Base-by-base conservation (phyloP, 2,329 filamentous ascomycete genomes). In the Cercospora zeae-maydis region DNA sequence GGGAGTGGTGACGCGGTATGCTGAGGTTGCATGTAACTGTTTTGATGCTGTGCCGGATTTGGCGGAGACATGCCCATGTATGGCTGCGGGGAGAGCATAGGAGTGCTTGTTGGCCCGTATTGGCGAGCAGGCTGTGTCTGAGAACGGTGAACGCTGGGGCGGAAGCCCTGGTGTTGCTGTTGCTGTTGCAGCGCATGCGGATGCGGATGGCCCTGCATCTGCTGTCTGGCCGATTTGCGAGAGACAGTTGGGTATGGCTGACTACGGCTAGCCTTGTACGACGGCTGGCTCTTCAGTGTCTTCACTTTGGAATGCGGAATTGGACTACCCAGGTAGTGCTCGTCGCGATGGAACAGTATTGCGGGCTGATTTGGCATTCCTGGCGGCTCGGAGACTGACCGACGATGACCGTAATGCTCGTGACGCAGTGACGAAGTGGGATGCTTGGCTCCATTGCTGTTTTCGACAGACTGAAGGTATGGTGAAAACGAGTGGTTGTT, bases 321-420 rank as follows among this genome's bases (percentile, higher is more conserved):
- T 2, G 67, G 62, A 7, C 54, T 42, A 45, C 66, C 67, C n/a
- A 71, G 64, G 19, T 51, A 67, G 58, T 70, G 67, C 36, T 67
- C 64, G 21, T 68, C 62, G 42, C 69, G 68, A 16, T 70, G 68
- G 60, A 71, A 70, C 51, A 65, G 61, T 47, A 71, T 59, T 6
- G 62, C 52, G 31, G 60, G 61, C 34, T 60, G 59, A 6, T 63
- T 57, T 30, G 57, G 45, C 57, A 59, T 39, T 33, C 64, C 67
- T 52, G 69, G 68, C 31, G 69, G 69, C 49, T 71, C 69, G 16
- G 69, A 71, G 16, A 71, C 65, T 3, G 69, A 71, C 27, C 69
- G 69, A 19, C 69, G 68, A 42, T 67, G 68, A 27, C 57, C 19
- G 54, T 58, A 59, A 47, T 62, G 57, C 58, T 66, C 49, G 56